These are phyloP conservation scores for Crithidia expoeki DNA, from an alignment of 208 protist genomes.

Conservation along the genomic window DNA sequence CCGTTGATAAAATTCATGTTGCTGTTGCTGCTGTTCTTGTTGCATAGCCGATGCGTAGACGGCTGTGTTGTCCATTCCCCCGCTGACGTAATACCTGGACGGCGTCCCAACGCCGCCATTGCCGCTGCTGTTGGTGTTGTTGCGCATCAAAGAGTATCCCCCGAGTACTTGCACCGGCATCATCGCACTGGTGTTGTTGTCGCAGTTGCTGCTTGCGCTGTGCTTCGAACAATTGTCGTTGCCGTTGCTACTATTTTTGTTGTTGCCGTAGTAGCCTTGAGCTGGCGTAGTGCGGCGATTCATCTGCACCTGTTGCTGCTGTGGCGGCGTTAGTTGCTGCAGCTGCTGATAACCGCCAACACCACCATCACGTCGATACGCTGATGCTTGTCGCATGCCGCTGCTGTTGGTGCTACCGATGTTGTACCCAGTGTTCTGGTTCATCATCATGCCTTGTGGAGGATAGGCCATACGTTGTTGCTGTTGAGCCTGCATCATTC, in stretches of 20 bases:
- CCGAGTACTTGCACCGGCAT: slow-evolving; percentile 4
- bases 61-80: not conserved
- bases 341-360: slow-evolving; percentile 4
- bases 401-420: not conserved
- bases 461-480: slow-evolving; percentile 4
- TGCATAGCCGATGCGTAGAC: not conserved
- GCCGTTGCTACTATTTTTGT: not conserved
- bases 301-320: slow-evolving; percentile 5
- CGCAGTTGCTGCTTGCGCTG: not conserved
- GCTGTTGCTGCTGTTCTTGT: slow-evolving; percentile 10
- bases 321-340: slow-evolving; percentile 4
- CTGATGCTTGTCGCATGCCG: not conserved
- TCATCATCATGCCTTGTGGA: slow-evolving; percentile 5
- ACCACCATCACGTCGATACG: not conserved
- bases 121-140: slow-evolving; percentile 7
- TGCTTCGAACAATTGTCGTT: not conserved
- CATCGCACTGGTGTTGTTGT: slow-evolving; percentile 7
- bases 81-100: not conserved
- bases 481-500: not conserved
- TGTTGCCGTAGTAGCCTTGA: slow-evolving; percentile 2
- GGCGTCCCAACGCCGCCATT: slow-evolving; percentile 1
- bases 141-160: not conserved
- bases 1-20: too few species aligned
- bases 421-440: not conserved
- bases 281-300: slow-evolving; percentile 13